Conservation (phyloP, 352 stramenopile genomes). For the Pythium coloratum region DNA sequence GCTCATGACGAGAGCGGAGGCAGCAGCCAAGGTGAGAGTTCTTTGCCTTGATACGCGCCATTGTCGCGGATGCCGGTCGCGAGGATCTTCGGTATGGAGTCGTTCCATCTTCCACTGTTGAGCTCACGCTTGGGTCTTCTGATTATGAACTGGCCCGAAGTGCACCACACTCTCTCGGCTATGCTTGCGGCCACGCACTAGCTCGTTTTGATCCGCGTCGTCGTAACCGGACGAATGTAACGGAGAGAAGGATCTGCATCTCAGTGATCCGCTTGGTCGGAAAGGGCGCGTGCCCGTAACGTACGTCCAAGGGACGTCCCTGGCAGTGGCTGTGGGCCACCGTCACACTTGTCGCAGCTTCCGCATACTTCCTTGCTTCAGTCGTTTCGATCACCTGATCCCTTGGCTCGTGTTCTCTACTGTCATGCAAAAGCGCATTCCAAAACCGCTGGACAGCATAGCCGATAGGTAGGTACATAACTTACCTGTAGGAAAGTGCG, state of each 20-base stretch:
- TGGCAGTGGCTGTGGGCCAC: neutral
- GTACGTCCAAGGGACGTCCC: slow-evolving; percentile 1
- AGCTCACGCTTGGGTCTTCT: neutral
- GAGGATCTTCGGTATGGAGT: neutral
- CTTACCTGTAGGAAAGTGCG: neutral
- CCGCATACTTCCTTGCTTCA: neutral
- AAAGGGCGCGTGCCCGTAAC: slow-evolving; percentile 1
- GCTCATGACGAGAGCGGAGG: neutral
- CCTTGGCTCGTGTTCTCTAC: neutral
- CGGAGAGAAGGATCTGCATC: slow-evolving; percentile 6
- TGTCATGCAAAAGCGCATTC: neutral
- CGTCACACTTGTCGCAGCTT: neutral
- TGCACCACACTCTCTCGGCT: neutral
- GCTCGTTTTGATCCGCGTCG: neutral
- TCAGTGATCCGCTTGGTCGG: neutral
- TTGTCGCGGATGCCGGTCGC: neutral
- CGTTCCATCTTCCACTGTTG: neutral
- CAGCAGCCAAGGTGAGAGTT: neutral
- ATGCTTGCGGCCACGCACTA: neutral
- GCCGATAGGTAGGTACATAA: neutral
- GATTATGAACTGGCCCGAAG: neutral
- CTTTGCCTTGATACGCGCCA: neutral
- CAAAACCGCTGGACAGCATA: neutral
- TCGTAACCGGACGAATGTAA: slow-evolving; percentile 2
- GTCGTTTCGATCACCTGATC: slow-evolving; percentile 7